Conservation (phyloP, 768 basidiomycete genomes). For the Psilocybe cubensis region DNA sequence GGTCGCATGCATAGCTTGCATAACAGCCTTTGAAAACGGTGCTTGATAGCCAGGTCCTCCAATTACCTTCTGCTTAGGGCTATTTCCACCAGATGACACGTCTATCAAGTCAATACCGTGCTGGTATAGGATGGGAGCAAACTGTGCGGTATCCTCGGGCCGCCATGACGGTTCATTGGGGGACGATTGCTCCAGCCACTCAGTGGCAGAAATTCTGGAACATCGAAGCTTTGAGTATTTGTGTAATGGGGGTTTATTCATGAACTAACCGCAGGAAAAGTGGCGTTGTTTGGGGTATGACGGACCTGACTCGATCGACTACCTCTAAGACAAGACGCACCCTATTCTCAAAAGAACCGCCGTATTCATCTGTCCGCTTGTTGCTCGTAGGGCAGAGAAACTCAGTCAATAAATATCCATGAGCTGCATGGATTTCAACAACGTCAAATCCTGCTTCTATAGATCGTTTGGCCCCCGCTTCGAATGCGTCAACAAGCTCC, state of each 20-base stretch:
- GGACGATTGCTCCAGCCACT: conserved; percentile 65
- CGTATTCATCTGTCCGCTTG: conserved; percentile 69
- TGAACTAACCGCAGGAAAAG: conserved; percentile 63
- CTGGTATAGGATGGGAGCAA: conserved; percentile 51
- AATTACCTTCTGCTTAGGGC: conserved; percentile 41
- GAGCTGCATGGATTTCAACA: conserved; percentile 66
- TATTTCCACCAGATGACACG: conserved; percentile 67
- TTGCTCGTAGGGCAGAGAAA: conserved; percentile 67
- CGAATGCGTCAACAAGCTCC: conserved; percentile 58
- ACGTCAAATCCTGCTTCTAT: conserved; percentile 63
- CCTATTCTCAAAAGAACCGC: conserved; percentile 73
- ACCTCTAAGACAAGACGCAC: conserved; percentile 63
- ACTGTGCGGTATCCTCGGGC: not conserved
- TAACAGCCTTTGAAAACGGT: conserved; percentile 54
- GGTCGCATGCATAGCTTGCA: conserved; percentile 39
- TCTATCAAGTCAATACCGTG: conserved; percentile 80
- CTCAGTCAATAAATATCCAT: conserved; percentile 58
- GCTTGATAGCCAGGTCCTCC: conserved; percentile 52
- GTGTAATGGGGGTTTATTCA: not conserved
- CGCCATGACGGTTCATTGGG: conserved; percentile 68
- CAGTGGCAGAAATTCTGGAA: conserved; percentile 66
- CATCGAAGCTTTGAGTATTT: not conserved
- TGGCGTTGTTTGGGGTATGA: conserved; percentile 64
- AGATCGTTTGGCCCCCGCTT: conserved; percentile 51
- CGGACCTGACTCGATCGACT: conserved; percentile 63